phyloP scores from a whole-genome alignment of 2,329 filamentous ascomycete species.

The Exserohilum turcica region DNA sequence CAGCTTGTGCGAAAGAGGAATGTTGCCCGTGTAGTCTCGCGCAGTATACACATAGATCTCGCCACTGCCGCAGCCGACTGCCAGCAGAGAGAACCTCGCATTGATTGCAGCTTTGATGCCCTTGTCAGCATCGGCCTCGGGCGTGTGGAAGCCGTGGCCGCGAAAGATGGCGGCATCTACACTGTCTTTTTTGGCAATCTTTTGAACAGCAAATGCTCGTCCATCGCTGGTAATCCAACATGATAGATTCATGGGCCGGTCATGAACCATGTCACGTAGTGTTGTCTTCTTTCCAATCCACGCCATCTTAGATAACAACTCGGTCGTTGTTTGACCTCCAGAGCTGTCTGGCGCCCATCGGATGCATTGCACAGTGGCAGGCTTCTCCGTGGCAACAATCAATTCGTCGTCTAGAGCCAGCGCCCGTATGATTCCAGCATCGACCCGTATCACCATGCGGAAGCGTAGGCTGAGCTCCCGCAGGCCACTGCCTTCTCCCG shows the following conservation, averaged over 20 bases:
- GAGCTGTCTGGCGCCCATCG: constrained; percentile 85
- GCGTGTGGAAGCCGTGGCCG: constrained; percentile 87
- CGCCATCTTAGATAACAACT: constrained; percentile 83
- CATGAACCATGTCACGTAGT: constrained; percentile 85
- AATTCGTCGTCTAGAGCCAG: constrained; percentile 91
- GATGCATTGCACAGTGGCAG: constrained; percentile 95
- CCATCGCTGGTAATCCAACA: constrained; percentile 93
- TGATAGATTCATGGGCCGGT: constrained; percentile 93
- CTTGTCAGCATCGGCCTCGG: constrained; percentile 62
- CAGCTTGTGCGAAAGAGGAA: constrained; percentile 82
- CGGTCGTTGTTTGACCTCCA: constrained; percentile 85
- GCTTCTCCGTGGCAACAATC: constrained; percentile 87
- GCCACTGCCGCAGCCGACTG: constrained; percentile 80
- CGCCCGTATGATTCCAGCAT: constrained; percentile 88
- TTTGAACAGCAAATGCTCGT: constrained; percentile 87
- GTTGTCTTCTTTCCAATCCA: constrained; percentile 81
- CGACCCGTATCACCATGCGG: constrained; percentile 96
- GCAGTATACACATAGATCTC: constrained; percentile 88
- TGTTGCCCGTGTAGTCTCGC: constrained; percentile 90
- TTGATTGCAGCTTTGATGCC: constrained; percentile 84
- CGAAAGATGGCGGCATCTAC: constrained; percentile 74
- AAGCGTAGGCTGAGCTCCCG: constrained; percentile 89
- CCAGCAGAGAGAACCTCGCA: constrained; percentile 90
- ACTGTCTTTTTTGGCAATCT: constrained; percentile 52
- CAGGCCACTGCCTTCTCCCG: constrained; percentile 81